A percentile compares a stretch with the other conserved stretches of the same genome.
Conservation (phyloP, 2,329 filamentous ascomycete species). For the Cadophora malorum region DNA sequence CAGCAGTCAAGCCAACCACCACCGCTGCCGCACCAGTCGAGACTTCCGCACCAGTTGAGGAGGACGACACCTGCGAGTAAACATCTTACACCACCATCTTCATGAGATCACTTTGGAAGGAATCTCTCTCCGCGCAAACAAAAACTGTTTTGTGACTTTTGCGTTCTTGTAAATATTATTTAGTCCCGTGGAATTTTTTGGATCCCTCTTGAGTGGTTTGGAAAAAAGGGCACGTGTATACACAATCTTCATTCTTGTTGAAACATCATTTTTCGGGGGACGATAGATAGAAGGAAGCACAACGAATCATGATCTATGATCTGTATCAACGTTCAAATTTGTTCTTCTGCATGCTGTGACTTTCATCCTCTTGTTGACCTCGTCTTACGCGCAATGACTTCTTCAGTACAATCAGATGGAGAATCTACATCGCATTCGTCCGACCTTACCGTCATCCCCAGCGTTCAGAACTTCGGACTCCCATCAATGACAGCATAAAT, state of each 20-base stretch:
- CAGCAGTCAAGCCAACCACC: slow-evolving; percentile 32
- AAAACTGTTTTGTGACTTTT: slow-evolving; percentile 9
- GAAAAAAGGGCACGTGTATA: slow-evolving; percentile 1
- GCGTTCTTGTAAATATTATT: slow-evolving; percentile 16
- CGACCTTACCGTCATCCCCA: neutral
- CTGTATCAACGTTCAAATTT: slow-evolving; percentile 1
- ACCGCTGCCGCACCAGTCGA: slow-evolving; percentile 28
- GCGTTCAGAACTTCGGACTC: neutral
- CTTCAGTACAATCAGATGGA: neutral
- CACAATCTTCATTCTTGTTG: slow-evolving; percentile 15
- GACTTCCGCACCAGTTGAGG: slow-evolving; percentile 22
- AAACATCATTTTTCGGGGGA: neutral
- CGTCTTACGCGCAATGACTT: too few species aligned
- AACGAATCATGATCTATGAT: slow-evolving; percentile 15
- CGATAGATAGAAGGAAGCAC: slow-evolving; percentile 7
- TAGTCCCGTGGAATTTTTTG: neutral
- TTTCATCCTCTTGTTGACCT: neutral
- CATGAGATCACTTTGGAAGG: slow-evolving; percentile 14
- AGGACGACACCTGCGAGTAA: neutral
- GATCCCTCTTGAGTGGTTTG: slow-evolving; percentile 1
- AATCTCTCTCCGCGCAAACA: neutral
- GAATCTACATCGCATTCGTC: neutral
- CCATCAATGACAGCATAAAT: neutral
- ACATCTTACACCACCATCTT: neutral
- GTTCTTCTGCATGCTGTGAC: neutral